Conservation (phyloP, 306 rosid genomes). For the Vigna unguiculata region DNA sequence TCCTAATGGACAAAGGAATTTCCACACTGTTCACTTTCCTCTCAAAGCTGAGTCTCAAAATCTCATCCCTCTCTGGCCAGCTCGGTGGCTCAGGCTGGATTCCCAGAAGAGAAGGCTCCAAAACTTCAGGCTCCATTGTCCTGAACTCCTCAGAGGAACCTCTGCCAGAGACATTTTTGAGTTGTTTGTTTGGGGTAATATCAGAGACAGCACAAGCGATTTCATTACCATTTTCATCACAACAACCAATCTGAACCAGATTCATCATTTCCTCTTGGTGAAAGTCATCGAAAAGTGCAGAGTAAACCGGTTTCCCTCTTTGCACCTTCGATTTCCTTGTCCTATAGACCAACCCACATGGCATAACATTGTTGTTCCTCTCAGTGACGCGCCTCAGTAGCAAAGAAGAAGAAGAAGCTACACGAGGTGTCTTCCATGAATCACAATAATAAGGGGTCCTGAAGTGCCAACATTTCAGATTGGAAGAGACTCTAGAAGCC, state of each 20-base stretch:
- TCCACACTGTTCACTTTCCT: slow-evolving; percentile 57
- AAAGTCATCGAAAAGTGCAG: slow-evolving; percentile 50
- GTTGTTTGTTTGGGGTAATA: slow-evolving; percentile 4
- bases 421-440: slow-evolving; percentile 37
- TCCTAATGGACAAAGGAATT: slow-evolving; percentile 65
- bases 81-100: slow-evolving; percentile 65
- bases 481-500: slow-evolving; percentile 53
- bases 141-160: slow-evolving; percentile 29
- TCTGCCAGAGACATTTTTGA: neutral
- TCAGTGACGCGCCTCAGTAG: slow-evolving; percentile 39
- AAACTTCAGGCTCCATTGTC: slow-evolving; percentile 41
- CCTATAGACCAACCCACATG: slow-evolving; percentile 33
- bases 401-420: slow-evolving; percentile 34
- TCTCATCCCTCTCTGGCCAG: slow-evolving; percentile 70
- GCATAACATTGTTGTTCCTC: slow-evolving; percentile 35
- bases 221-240: slow-evolving; percentile 34
- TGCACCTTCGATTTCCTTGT: slow-evolving; percentile 33
- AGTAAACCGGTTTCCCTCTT: slow-evolving; percentile 43
- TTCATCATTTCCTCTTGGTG: slow-evolving; percentile 41
- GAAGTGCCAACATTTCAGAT: slow-evolving; percentile 49
- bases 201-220: slow-evolving; percentile 35
- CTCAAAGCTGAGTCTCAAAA: slow-evolving; percentile 51
- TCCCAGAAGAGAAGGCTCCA: slow-evolving; percentile 63
- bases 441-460: slow-evolving; percentile 41
- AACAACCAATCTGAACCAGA: slow-evolving; percentile 40